Percentiles rank a stretch among this genome's conserved stretches.
phyloP scores from a whole-genome alignment of 306 rosid genomes.

The Quillaja saponaria region DNA sequence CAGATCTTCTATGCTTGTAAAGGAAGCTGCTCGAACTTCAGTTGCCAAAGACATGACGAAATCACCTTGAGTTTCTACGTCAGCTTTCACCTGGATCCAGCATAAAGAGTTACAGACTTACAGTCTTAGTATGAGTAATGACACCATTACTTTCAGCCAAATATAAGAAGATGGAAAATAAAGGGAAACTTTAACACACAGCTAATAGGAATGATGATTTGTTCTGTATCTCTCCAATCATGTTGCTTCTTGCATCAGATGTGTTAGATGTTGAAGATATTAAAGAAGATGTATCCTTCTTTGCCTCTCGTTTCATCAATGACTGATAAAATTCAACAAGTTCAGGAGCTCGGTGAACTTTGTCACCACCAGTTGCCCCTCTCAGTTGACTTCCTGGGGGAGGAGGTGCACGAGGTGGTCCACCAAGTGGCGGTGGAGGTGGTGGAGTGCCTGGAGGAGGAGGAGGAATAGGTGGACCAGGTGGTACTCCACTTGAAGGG shows the following conservation, averaged over 20 bases:
- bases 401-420: slow-evolving; percentile 92
- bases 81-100: slow-evolving; percentile 76
- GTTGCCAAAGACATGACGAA: slow-evolving; percentile 87
- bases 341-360: slow-evolving; percentile 87
- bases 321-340: slow-evolving; percentile 93
- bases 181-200: slow-evolving; percentile 47
- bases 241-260: slow-evolving; percentile 85
- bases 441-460: slow-evolving; percentile 73
- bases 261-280: slow-evolving; percentile 65
- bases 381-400: slow-evolving; percentile 78
- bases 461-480: slow-evolving; percentile 51
- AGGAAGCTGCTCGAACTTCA: slow-evolving; percentile 89
- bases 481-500: slow-evolving; percentile 55
- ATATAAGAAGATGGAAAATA: slow-evolving; percentile 11
- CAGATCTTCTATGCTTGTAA: slow-evolving; percentile 68
- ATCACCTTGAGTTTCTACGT: slow-evolving; percentile 94
- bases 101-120: not conserved
- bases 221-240: slow-evolving; percentile 95
- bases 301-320: slow-evolving; percentile 93
- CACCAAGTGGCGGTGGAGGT: slow-evolving; percentile 57
- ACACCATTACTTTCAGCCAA: not conserved
- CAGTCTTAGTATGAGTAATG: not conserved
- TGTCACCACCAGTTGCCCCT: slow-evolving; percentile 65
- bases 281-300: slow-evolving; percentile 75
- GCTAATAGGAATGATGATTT: slow-evolving; percentile 94